Conservation (phyloP, 208 protist species). For the Leishmania amazonensis region DNA sequence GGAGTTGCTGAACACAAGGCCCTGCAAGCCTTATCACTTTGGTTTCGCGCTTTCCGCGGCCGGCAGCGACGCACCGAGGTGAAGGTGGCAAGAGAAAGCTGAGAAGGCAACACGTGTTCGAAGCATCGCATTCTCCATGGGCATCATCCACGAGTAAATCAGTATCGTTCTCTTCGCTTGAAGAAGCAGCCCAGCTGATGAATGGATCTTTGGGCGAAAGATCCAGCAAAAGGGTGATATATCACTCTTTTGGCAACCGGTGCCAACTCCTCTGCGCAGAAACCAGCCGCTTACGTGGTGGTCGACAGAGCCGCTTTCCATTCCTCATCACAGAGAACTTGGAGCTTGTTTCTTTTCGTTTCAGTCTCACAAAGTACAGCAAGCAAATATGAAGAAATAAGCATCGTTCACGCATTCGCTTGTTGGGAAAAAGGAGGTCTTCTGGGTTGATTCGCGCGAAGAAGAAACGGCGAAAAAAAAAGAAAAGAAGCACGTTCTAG, state of each 20-base stretch:
- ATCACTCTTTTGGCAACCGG: background rate
- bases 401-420: background rate
- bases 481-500: background rate
- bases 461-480: constrained; percentile 7
- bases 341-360: background rate
- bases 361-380: background rate
- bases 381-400: constrained; percentile 1
- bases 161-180: background rate
- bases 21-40: background rate
- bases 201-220: background rate
- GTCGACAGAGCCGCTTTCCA: background rate
- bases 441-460: background rate
- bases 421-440: background rate
- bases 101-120: background rate
- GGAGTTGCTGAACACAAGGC: background rate
- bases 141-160: background rate
- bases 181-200: background rate
- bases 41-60: background rate
- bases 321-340: background rate
- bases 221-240: background rate
- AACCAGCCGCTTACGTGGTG: background rate
- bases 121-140: background rate
- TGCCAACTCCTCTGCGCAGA: background rate
- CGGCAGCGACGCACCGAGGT: background rate
- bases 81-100: background rate